phyloP scores from a whole-genome alignment of 2,329 filamentous ascomycete species.

The Epichloe festucae region DNA sequence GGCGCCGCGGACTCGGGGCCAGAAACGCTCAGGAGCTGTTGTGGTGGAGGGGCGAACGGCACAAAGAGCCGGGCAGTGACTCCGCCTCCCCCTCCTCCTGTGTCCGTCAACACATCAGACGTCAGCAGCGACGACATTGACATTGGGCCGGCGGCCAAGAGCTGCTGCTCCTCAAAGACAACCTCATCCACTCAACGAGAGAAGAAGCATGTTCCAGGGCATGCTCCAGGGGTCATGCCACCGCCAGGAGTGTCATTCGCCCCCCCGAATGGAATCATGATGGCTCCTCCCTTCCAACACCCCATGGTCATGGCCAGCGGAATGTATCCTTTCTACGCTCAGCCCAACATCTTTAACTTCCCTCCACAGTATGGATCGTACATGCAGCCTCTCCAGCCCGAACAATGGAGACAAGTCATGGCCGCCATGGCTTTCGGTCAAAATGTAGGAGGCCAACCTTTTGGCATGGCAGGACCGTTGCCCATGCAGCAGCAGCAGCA shows the following conservation, averaged over 20 bases:
- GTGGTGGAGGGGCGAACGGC: constrained; percentile 9
- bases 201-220: constrained; percentile 9
- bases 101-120: constrained; percentile 7
- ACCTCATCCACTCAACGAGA: constrained; percentile 10
- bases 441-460: constrained; percentile 5
- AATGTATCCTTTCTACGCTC: constrained; percentile 28
- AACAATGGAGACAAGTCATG: constrained; percentile 38
- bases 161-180: constrained; percentile 17
- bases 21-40: constrained; percentile 11
- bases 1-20: constrained; percentile 6
- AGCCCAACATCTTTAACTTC: constrained; percentile 37
- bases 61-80: neutral
- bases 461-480: constrained; percentile 12
- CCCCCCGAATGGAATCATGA: constrained; percentile 18
- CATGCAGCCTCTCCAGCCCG: constrained; percentile 40
- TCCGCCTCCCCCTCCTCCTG: neutral
- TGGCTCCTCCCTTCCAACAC: constrained; percentile 21
- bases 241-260: constrained; percentile 9
- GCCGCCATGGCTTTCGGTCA: constrained; percentile 17
- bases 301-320: constrained; percentile 24
- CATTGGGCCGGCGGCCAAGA: constrained; percentile 10
- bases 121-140: constrained; percentile 2
- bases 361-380: constrained; percentile 42
- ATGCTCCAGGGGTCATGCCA: constrained; percentile 10
- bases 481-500: constrained; percentile 9